Base-by-base conservation (phyloP, 179 eudicot species). In the Gypsophila paniculata region DNA sequence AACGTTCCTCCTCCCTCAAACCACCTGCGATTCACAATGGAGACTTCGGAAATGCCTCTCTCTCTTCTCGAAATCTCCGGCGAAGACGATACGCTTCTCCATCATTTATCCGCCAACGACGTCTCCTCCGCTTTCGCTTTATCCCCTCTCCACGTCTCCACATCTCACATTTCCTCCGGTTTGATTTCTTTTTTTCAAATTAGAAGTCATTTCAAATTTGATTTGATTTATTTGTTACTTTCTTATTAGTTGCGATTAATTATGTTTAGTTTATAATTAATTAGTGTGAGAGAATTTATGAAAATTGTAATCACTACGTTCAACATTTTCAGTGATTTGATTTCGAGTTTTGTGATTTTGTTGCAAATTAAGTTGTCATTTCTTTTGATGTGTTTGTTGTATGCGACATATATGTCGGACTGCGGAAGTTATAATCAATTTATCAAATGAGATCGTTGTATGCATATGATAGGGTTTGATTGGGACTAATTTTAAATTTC, bases 21-120 rank as follows among this genome's bases (percentile, higher is more conserved):
- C 44, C 60, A 25, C 59, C 73, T 18, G 6, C 53, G 73, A 73
- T 26, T 22, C 22, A 53, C 5, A 36, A 81, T 84, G 87, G 80
- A 84, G 51, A 55, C 79, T 32, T 76, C 39, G 29, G 81, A 64
- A 15, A 55, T 65, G 42, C 55, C 82, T 25, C 73, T 75, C 61
- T 61, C 82, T 25, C 73, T 75, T 65, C 72, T 82, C 48, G 79
- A 77, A 68, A 75, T 83, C 54, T 12, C 75, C 21, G 74, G 73
- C 74, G 83, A 80, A 68, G 86, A 85, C 52, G 83, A 80, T 53
- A 72, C 80, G 8, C 79, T 82, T 7, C 72, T 80, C n/a, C 76
- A 39, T 21, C 72, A 74, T 19, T 59, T n/a, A 10, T 76, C 82
- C 14, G 19, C 78, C 2, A 61, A 64, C 25, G 80, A 54, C 67